Base-by-base conservation (phyloP, 2,329 filamentous ascomycete genomes). In the Daldinia sp. region DNA sequence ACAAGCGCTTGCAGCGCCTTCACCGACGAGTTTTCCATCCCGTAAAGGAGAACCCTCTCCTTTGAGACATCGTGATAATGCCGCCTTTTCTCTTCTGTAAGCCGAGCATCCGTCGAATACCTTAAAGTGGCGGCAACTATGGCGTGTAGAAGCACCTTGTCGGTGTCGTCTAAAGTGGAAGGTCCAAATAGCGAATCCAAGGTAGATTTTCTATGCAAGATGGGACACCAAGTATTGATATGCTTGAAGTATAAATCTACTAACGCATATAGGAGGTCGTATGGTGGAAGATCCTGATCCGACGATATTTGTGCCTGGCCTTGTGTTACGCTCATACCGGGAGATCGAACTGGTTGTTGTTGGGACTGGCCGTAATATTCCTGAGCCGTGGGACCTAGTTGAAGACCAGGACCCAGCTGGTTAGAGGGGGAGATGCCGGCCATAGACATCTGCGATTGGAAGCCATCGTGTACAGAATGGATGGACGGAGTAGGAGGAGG, bases 61-160 rank as follows among this genome's bases (percentile, higher is more conserved):
- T 96, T 97, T 0, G 93, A 94, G 1, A 87, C 84, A 61, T 88
- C 85, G 74, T 96, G 90, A 71, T 95, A 96, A 29, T 90, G 87
- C 48, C 86, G 84, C 63, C 92, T 83, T 66, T 88, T 87, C 51
- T 91, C 88, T 2, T 91, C 86, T 0, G 89, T 93, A 27, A 97
- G 81, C 43, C 92, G 84, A 19, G 83, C 77, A 74, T 97, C 93
- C 2, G 85, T 89, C 0, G 92, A 96, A 74, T 93, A 97, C 25
- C 92, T 88, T 66, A 97, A 80, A 0, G 93, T 94, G 0, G 93
- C 95, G 1, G 93, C 93, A 3, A 97, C 92, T 57, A 97, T 96
- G 4, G 94, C 90, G 76, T 96, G 92, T 4, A 97, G 81, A 11
- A 97, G 81, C 56, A 96, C 90, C 39, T 90, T 85, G 73, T 97